Evolutionary conservation across 1,139 yeast genomes (phyloP).

Genomic region (Geotrichum phurueaensis): DNA sequence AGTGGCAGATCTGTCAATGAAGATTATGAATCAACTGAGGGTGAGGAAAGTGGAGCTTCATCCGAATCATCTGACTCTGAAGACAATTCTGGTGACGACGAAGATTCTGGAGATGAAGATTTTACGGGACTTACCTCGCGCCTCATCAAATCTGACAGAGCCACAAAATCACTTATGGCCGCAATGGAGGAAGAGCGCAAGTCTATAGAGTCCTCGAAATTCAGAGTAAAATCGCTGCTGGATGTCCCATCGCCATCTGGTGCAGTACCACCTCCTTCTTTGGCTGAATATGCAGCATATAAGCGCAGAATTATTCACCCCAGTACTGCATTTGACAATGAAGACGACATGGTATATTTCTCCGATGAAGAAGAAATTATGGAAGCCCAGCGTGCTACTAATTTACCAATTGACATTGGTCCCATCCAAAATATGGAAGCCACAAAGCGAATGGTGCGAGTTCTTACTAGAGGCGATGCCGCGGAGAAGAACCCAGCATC

Average conservation of each 20-base stretch:
- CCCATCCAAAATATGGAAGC: background rate
- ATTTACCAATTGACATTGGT: background rate
- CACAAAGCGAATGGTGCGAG: conserved; percentile 2
- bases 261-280: conserved; percentile 1
- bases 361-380: background rate
- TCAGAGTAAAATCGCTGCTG: conserved; percentile 36
- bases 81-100: conserved; percentile 55
- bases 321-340: conserved; percentile 1
- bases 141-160: conserved; percentile 27
- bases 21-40: conserved; percentile 20
- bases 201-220: conserved; percentile 22
- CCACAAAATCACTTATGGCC: conserved; percentile 40
- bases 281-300: conserved; percentile 8
- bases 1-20: conserved; percentile 20
- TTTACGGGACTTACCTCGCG: conserved; percentile 17
- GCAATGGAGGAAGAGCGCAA: conserved; percentile 32
- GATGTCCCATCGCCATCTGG: conserved; percentile 35
- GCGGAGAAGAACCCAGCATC: background rate
- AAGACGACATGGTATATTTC: background rate
- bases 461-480: background rate
- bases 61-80: conserved; percentile 34
- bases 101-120: conserved; percentile 29
- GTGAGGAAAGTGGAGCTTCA: conserved; percentile 20
- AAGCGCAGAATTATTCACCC: conserved; percentile 6
- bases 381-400: background rate